Evolutionary conservation across 2,329 filamentous ascomycete genomes (phyloP).

Genomic region (Penicillium sp.): DNA sequence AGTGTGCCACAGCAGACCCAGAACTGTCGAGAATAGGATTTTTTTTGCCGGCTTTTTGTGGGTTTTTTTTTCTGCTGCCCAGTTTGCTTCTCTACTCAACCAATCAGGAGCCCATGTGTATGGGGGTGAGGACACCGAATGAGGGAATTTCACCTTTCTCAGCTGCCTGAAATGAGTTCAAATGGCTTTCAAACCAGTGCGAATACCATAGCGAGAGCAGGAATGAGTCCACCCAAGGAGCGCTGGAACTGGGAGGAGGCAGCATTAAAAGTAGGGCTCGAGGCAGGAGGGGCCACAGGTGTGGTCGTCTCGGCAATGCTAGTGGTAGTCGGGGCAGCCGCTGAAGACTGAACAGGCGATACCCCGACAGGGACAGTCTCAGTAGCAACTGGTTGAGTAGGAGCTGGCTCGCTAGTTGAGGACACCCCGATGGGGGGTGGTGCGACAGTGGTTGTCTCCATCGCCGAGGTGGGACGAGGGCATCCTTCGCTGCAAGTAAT

Average conservation of each 20-base stretch:
- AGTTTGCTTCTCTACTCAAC: background rate
- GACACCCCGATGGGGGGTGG: background rate
- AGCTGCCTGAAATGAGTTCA: background rate
- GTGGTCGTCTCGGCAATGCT: background rate
- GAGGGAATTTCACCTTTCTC: background rate
- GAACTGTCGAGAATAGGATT: constrained; percentile 7
- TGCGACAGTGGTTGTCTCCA: background rate
- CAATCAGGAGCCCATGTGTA: background rate
- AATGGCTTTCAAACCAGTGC: constrained; percentile 12
- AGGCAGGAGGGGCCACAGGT: constrained; percentile 1
- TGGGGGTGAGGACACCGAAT: background rate
- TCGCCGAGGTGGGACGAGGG: constrained; percentile 3
- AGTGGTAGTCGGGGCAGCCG: background rate
- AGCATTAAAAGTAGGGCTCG: constrained; percentile 14
- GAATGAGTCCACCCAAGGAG: constrained; percentile 12
- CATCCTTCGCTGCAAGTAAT: constrained; percentile 18
- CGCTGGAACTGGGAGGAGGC: constrained; percentile 16
- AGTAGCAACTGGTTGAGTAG: background rate
- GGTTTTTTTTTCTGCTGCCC: background rate
- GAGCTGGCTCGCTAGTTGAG: background rate
- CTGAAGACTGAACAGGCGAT: background rate
- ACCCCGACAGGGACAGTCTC: too few relatives aligned
- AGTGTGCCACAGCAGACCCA: background rate
- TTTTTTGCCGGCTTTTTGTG: constrained; percentile 10
- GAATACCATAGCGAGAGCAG: constrained; percentile 13